Conservation (phyloP, 176 grass and related monocot species). For the Oryza brachyantha region DNA sequence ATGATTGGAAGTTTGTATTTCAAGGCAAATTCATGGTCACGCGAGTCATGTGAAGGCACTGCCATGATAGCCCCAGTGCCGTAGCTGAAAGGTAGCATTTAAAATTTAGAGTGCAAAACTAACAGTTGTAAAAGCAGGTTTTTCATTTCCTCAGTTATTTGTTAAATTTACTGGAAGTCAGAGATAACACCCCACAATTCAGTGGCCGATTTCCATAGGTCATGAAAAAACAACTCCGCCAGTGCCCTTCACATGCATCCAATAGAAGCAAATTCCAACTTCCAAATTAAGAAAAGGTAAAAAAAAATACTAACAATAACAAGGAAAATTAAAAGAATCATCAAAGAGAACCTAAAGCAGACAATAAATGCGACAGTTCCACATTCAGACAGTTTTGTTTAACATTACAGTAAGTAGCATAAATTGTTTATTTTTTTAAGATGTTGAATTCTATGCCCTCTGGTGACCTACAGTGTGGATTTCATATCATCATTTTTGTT, state of each 20-base stretch:
- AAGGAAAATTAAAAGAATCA: neutral
- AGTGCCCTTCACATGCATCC: neutral
- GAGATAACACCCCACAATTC: neutral
- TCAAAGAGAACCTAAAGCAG: slow-evolving; percentile 7
- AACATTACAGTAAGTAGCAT: neutral
- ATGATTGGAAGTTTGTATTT: slow-evolving; percentile 79
- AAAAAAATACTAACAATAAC: neutral
- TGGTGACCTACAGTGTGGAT: neutral
- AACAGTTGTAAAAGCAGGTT: neutral
- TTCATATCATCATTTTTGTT: slow-evolving; percentile 14
- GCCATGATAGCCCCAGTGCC: slow-evolving; percentile 98
- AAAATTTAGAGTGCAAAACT: slow-evolving; percentile 12
- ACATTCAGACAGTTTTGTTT: neutral
- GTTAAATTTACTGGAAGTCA: neutral
- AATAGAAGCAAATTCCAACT: neutral
- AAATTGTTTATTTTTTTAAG: neutral
- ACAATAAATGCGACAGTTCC: neutral
- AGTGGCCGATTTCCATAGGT: neutral
- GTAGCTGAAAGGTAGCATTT: slow-evolving; percentile 53
- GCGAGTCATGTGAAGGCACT: slow-evolving; percentile 90
- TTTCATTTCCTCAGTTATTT: neutral
- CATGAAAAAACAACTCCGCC: neutral
- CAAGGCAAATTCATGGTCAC: slow-evolving; percentile 78
- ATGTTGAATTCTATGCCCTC: neutral
- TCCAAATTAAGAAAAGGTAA: neutral